phyloP scores from a whole-genome alignment of 2,329 filamentous ascomycete species.

The Botryotinia globosa region DNA sequence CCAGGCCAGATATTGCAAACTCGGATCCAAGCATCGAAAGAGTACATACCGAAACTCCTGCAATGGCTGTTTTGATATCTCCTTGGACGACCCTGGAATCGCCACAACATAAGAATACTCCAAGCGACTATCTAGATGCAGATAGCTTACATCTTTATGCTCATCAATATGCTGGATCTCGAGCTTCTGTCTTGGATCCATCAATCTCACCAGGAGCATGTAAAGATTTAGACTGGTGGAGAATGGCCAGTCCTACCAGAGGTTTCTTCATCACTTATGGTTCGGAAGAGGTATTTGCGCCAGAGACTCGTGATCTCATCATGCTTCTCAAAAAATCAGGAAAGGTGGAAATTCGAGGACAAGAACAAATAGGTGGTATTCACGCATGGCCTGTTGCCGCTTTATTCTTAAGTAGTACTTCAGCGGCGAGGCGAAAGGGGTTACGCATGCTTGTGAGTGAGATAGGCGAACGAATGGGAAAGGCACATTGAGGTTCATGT shows the following conservation, averaged over 20 bases:
- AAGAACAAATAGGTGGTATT: constrained; percentile 62
- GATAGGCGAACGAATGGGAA: constrained; percentile 17
- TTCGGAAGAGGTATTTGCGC: constrained; percentile 72
- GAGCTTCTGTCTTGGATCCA: constrained; percentile 50
- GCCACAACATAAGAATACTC: constrained; percentile 62
- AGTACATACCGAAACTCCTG: constrained; percentile 42
- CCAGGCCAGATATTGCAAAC: constrained; percentile 28
- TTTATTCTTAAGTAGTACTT: constrained; percentile 50
- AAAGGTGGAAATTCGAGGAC: constrained; percentile 40
- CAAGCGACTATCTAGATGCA: constrained; percentile 72
- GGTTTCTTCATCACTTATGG: constrained; percentile 73
- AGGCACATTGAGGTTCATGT: background rate
- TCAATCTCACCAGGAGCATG: constrained; percentile 70
- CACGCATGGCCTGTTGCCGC: constrained; percentile 80
- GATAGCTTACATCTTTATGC: constrained; percentile 67
- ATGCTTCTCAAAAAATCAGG: constrained; percentile 52
- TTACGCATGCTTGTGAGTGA: constrained; percentile 38
- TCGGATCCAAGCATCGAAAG: background rate
- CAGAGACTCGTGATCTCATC: constrained; percentile 63
- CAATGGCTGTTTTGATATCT: constrained; percentile 70
- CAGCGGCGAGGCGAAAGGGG: constrained; percentile 52
- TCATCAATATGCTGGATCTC: constrained; percentile 60
- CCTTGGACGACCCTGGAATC: constrained; percentile 78
- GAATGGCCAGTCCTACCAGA: constrained; percentile 58
- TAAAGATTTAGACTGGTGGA: constrained; percentile 64